Base-by-base conservation (phyloP, 768 basidiomycete species). In the Russula emetica region DNA sequence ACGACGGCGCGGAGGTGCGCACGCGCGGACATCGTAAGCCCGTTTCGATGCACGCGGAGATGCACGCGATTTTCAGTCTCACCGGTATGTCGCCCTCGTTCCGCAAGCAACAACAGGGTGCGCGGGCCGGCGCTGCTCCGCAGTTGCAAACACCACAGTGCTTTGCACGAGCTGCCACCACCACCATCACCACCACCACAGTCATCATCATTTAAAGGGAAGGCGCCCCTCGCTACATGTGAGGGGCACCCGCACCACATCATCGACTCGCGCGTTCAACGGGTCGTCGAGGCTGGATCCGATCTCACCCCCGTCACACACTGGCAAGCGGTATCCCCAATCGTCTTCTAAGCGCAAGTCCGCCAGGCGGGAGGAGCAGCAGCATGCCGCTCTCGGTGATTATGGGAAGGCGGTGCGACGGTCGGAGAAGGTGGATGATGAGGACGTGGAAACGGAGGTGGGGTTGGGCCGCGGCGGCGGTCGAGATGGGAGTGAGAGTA, bases 11-110 rank as follows among this genome's bases (percentile, higher is more conserved):
- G 13, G 77, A 79, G 52, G 69, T 74, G 32, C 68, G 62, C 44
- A 74, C 72, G 58, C 75, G 75, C 55, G 76, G 77, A 5, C 75
- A 74, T 67, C 75, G 77, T 56, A 81, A 77, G 75, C 75, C 75
- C 30, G 73, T 77, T n/a, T 78, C 77, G n/a, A 79, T 84, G 82
- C 82, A 85, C 67, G 82, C 83, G 3, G 82, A 83, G 73, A 84
- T 84, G 84, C 79, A 84, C 66, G 79, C 79, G 32, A 84, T 84
- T 62, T 81, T 79, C 72, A 83, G 73, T 66, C 69, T 79, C 60
- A 81, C 79, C 57, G 74, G 79, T 74, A 76, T 75, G 77, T 77
- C 79, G 50, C 81, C 81, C 55, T 78, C 80, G 64, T 80, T 78
- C 75, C 81, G 80, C 76, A 78, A 76, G 74, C 82, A 76, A 73